Evolutionary conservation across 1,284 basidiomycete species (phyloP).

Genomic region (Stereum hirsutum): DNA sequence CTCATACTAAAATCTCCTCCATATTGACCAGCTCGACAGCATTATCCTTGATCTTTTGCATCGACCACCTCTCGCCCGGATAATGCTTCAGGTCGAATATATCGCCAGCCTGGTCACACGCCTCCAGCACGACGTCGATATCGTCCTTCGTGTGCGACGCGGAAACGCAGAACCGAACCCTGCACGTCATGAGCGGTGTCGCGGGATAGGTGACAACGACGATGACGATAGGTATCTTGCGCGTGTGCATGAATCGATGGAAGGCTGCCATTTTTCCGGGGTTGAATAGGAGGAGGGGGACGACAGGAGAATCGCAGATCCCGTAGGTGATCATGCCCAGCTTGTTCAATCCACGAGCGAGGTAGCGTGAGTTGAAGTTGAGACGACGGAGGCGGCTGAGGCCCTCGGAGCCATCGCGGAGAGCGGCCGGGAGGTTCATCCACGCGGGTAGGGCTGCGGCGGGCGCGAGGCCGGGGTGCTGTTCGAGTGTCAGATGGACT

Average conservation of each 20-base stretch:
- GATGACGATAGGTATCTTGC: conserved; percentile 75
- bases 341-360: conserved; percentile 80
- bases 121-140: conserved; percentile 79
- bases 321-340: conserved; percentile 98
- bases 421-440: conserved; percentile 59
- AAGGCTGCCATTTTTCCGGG: conserved; percentile 91
- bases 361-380: conserved; percentile 94
- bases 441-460: conserved; percentile 54
- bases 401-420: conserved; percentile 82
- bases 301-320: conserved; percentile 85
- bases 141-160: conserved; percentile 97
- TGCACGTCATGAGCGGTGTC: conserved; percentile 82
- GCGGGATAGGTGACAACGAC: conserved; percentile 92
- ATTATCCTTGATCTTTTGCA: conserved; percentile 70
- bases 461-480: conserved; percentile 61
- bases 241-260: conserved; percentile 81
- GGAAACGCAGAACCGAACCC: conserved; percentile 92
- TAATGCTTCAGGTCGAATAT: conserved; percentile 82
- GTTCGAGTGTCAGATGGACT: conserved; percentile 23
- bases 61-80: conserved; percentile 65
- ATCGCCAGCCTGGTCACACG: conserved; percentile 91
- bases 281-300: conserved; percentile 90
- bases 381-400: conserved; percentile 75
- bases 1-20: conserved; percentile 12
- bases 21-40: conserved; percentile 72